phyloP scores from a whole-genome alignment of 202 grass and related monocot genomes.

The Zoysia matrella region DNA sequence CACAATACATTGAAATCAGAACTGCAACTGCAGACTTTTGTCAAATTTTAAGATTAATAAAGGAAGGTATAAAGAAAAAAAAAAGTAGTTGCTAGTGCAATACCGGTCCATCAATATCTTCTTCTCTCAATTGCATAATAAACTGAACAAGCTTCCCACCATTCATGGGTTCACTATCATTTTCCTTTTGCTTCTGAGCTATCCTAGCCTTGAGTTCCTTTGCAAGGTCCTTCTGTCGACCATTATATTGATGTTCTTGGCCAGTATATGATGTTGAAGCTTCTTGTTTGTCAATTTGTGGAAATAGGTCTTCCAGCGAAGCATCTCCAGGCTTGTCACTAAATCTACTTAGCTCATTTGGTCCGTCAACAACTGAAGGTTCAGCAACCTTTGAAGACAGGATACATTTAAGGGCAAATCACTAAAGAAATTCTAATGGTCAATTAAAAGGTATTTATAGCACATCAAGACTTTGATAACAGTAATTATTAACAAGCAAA shows the following conservation, averaged over 20 bases:
- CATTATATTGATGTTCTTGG: constrained; percentile 53
- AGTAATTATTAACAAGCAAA: not conserved
- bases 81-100: constrained; percentile 34
- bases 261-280: constrained; percentile 73
- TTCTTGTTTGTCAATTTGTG: constrained; percentile 66
- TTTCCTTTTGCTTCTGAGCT: too few relatives aligned
- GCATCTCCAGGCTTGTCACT: constrained; percentile 46
- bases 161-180: too few relatives aligned
- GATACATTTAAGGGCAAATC: constrained; percentile 20
- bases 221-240: constrained; percentile 29
- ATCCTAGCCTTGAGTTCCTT: too few relatives aligned
- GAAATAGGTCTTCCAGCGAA: constrained; percentile 93
- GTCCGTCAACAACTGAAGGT: constrained; percentile 53
- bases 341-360: too few relatives aligned
- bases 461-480: constrained; percentile 6
- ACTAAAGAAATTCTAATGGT: constrained; percentile 13
- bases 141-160: too few relatives aligned
- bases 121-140: too few relatives aligned
- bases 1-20: constrained; percentile 34
- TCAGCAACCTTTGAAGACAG: constrained; percentile 54
- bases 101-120: constrained; percentile 79
- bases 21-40: constrained; percentile 32
- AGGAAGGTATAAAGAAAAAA: constrained; percentile 6
- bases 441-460: not conserved
- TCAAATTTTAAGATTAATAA: constrained; percentile 26